A percentile compares a stretch with the other conserved stretches of the same genome.
These are phyloP conservation scores for Phyllosticta citriasiana DNA, from an alignment of 2,329 filamentous ascomycete species.

Conservation along the genomic window DNA sequence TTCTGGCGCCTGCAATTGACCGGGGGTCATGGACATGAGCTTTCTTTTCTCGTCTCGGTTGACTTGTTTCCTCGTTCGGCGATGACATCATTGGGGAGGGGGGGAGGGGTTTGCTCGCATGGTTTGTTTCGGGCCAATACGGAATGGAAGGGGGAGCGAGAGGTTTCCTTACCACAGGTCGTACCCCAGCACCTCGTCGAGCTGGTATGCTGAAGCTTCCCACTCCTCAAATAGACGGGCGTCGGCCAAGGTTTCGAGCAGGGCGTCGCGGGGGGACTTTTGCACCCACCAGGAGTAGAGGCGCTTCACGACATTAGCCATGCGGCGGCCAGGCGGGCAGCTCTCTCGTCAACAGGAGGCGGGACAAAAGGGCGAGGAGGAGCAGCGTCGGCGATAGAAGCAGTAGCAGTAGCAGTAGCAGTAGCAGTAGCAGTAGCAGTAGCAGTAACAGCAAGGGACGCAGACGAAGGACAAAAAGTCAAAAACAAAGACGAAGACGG, in stretches of 20 bases:
- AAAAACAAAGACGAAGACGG: neutral
- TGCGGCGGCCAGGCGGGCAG: neutral
- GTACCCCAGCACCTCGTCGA: conserved; percentile 73
- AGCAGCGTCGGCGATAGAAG: neutral
- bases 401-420: neutral
- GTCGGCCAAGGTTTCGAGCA: conserved; percentile 54
- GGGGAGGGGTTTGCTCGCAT: neutral
- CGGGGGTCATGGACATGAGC: neutral
- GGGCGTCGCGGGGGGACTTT: conserved; percentile 54
- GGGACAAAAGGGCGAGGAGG: neutral
- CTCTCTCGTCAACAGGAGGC: neutral
- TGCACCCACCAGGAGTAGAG: conserved; percentile 56
- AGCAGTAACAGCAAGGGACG: neutral
- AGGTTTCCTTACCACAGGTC: conserved; percentile 57
- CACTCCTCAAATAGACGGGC: conserved; percentile 73
- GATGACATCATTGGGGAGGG: neutral
- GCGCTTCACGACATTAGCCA: conserved; percentile 42
- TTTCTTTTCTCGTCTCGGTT: neutral
- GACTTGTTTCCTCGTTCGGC: neutral
- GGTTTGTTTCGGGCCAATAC: neutral
- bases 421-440: neutral
- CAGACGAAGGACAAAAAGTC: neutral
- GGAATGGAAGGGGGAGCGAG: neutral
- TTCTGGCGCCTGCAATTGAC: conserved; percentile 62
- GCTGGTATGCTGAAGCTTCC: conserved; percentile 70